phyloP scores from a whole-genome alignment of 768 basidiomycete species.

The Amanita rubescens region DNA sequence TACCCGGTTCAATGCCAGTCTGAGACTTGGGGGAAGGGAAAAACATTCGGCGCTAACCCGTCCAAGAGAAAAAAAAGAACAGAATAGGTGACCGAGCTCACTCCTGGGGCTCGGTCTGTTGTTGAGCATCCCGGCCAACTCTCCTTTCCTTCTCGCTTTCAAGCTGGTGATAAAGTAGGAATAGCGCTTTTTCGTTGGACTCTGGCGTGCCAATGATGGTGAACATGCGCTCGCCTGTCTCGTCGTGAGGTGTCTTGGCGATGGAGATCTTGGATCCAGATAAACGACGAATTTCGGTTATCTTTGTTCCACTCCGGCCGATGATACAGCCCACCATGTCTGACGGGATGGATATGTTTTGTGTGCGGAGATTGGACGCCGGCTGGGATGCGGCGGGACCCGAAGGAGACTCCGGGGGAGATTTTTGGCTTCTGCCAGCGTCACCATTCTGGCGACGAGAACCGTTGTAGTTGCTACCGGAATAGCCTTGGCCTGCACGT shows the following conservation, averaged over 20 bases:
- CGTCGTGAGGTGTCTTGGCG: slow-evolving; percentile 98
- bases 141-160: slow-evolving; percentile 95
- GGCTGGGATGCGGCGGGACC: slow-evolving; percentile 46
- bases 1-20: slow-evolving; percentile 2
- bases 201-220: slow-evolving; percentile 95
- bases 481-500: slow-evolving; percentile 47
- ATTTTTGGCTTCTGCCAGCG: slow-evolving; percentile 34
- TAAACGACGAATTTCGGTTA: slow-evolving; percentile 96
- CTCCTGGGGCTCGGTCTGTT: slow-evolving; percentile 58
- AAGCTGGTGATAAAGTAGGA: slow-evolving; percentile 93
- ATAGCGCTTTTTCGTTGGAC: slow-evolving; percentile 96
- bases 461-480: slow-evolving; percentile 32
- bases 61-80: background rate
- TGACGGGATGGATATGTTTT: slow-evolving; percentile 98
- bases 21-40: background rate
- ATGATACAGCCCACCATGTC: slow-evolving; percentile 99
- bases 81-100: slow-evolving; percentile 17
- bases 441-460: slow-evolving; percentile 67
- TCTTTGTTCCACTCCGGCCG: slow-evolving; percentile 94
- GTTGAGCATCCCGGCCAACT: slow-evolving; percentile 77
- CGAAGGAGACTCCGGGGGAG: slow-evolving; percentile 41
- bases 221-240: slow-evolving; percentile 99
- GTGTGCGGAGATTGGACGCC: slow-evolving; percentile 84
- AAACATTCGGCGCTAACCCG: background rate
- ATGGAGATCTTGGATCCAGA: slow-evolving; percentile 98